These are phyloP conservation scores for Fusarium agapanthi DNA, from an alignment of 2,329 filamentous ascomycete species.

Conservation along the genomic window DNA sequence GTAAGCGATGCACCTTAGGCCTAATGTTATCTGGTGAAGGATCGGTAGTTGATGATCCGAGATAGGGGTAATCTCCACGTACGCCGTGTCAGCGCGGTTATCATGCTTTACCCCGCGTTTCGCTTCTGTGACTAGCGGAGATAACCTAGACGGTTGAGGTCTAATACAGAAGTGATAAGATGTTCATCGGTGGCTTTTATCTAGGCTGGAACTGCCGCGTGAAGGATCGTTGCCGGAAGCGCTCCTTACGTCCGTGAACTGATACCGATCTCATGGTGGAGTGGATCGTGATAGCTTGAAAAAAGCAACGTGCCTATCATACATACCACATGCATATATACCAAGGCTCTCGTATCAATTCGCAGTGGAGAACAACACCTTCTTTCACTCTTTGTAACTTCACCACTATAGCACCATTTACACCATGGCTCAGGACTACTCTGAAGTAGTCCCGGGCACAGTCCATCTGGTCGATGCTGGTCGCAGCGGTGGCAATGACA, in stretches of 20 bases:
- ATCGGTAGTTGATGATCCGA: not conserved
- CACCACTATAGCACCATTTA: fast-evolving
- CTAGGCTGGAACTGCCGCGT: not conserved
- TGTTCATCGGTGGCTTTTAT: not conserved
- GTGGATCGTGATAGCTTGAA: not conserved
- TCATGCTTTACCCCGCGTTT: not conserved
- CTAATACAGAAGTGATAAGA: not conserved
- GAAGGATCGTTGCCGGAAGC: not conserved
- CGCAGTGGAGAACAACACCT: fast-evolving
- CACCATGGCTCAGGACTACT: not conserved
- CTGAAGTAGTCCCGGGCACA: not conserved
- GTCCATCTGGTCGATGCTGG: not conserved
- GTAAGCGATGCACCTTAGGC: not conserved
- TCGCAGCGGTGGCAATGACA: not conserved
- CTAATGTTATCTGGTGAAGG: not conserved
- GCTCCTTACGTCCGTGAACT: not conserved
- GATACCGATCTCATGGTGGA: not conserved
- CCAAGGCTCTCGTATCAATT: too few species aligned
- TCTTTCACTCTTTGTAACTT: not conserved
- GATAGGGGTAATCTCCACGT: not conserved
- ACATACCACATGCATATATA: not conserved
- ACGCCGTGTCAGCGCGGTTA: not conserved
- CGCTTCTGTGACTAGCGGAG: not conserved
- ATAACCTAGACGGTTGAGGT: not conserved
- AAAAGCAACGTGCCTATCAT: not conserved